Percentiles rank a stretch among this genome's conserved stretches.
These are phyloP conservation scores for Ramaria rubella DNA, from an alignment of 768 basidiomycete species.

Conservation along the genomic window DNA sequence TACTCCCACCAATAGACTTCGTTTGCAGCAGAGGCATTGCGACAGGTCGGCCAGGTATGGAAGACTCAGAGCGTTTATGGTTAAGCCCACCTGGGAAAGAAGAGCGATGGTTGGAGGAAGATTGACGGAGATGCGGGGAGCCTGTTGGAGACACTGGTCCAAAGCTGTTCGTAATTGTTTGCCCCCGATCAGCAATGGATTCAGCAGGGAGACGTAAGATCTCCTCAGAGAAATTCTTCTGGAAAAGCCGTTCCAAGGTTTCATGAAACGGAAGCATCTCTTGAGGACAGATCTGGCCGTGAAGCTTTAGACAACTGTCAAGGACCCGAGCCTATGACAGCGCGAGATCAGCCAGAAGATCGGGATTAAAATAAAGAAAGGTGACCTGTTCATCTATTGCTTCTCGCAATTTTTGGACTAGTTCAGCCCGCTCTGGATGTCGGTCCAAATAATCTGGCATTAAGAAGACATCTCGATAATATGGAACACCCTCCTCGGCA, in stretches of 20 bases:
- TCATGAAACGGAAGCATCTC: constrained; percentile 93
- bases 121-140: constrained; percentile 9
- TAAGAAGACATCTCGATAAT: constrained; percentile 75
- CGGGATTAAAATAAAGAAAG: not conserved
- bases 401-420: constrained; percentile 62
- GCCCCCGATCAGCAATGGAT: constrained; percentile 37
- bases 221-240: constrained; percentile 78
- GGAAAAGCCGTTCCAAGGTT: constrained; percentile 80
- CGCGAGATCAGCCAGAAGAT: not conserved
- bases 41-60: constrained; percentile 23
- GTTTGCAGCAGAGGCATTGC: constrained; percentile 50
- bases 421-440: constrained; percentile 62
- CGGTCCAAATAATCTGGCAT: constrained; percentile 56
- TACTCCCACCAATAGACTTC: constrained; percentile 22
- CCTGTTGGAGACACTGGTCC: constrained; percentile 18
- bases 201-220: constrained; percentile 65
- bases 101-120: constrained; percentile 35
- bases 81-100: constrained; percentile 45
- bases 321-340: constrained; percentile 68
- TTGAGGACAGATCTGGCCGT: constrained; percentile 71
- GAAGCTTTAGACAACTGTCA: constrained; percentile 76
- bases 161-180: constrained; percentile 19
- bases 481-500: constrained; percentile 64
- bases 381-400: constrained; percentile 78
- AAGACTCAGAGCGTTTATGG: constrained; percentile 26